Base-by-base conservation (phyloP, 2,329 filamentous ascomycete species). In the Apiospora arundinis region DNA sequence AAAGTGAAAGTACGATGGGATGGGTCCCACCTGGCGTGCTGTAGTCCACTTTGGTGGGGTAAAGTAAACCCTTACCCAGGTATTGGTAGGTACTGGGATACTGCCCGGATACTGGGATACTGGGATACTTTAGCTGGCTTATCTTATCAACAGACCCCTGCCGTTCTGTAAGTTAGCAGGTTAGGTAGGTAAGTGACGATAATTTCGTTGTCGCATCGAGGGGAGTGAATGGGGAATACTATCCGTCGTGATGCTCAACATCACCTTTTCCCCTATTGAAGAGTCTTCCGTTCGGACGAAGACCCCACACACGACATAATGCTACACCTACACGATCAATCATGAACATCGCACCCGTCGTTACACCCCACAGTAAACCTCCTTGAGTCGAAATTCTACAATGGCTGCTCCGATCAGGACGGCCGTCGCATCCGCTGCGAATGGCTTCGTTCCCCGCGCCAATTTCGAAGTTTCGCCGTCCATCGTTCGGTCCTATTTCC, bases 401-500 rank as follows among this genome's bases (percentile, higher is more conserved):
- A 67, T 67, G 65, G 65, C 40, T 46, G n/a, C 65, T 45, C 40
- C 45, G 12, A 18, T 67, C n/a, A 42, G 52, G n/a, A 28, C 44
- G 16, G 28, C 67, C 11, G 37, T 49, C 46, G 49, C 23, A 66
- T 44, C 70, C 76, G 97, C 98, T 82, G 81, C 25, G 56, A 40
- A 67, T 42, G 56, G 28, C 77, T 97, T 98, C 83, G 81, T 92
- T 56, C 94, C 96, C 37, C 93, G 95, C 76, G 81, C 85, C 74
- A 83, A 85, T 69, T 98, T 97, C 81, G 90, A 92, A 49, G 85
- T 91, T 60, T 92, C 95, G 70, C 78, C 85, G 60, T 92, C 91
- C 69, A 92, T 98, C 73, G 92, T 93, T 49, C 91, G 94, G 75
- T 96, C 95, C 72, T 99, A 98, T 84, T 99, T 94, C 84, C 88